These are phyloP conservation scores for Didymella pinodella DNA, from an alignment of 2,329 filamentous ascomycete genomes.

Conservation along the genomic window DNA sequence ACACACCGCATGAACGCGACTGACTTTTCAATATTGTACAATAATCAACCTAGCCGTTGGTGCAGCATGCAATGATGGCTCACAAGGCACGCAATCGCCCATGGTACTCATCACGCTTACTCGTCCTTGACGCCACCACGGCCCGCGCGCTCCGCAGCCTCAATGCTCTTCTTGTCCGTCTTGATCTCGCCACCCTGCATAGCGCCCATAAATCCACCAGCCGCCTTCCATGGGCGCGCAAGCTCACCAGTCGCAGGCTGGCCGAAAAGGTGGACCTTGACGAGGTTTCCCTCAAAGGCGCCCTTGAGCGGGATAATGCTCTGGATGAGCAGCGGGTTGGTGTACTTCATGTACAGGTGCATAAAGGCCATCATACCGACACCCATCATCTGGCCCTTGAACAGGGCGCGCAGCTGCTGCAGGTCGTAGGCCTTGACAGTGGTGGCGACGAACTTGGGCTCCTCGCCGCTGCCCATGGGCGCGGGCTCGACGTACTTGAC, in stretches of 20 bases:
- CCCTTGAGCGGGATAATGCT: slow-evolving; percentile 97
- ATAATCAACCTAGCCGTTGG: neutral
- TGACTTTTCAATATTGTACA: slow-evolving; percentile 1
- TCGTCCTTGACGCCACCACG: slow-evolving; percentile 63
- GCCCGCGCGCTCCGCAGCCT: slow-evolving; percentile 60
- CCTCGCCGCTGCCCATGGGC: slow-evolving; percentile 90
- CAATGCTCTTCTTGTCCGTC: slow-evolving; percentile 75
- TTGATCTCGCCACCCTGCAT: slow-evolving; percentile 77
- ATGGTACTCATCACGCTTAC: slow-evolving; percentile 41
- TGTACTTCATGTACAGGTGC: slow-evolving; percentile 99
- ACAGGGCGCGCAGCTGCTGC: slow-evolving; percentile 80
- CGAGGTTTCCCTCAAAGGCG: slow-evolving; percentile 91
- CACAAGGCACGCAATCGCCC: neutral
- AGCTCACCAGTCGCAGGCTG: slow-evolving; percentile 87
- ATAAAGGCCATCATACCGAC: slow-evolving; percentile 98
- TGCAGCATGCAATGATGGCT: neutral
- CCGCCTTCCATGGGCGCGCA: slow-evolving; percentile 93
- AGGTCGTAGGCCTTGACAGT: slow-evolving; percentile 96
- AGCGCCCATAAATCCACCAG: slow-evolving; percentile 81
- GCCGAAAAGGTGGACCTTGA: slow-evolving; percentile 94
- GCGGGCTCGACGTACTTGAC: slow-evolving; percentile 98
- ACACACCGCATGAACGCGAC: neutral
- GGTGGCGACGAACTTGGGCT: slow-evolving; percentile 94
- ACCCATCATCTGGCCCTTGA: slow-evolving; percentile 94
- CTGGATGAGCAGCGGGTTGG: slow-evolving; percentile 98